A percentile compares a stretch with the other conserved stretches of the same genome.
phyloP scores from a whole-genome alignment of 1,139 yeast genomes.

The Blastobotrys petasosporus region DNA sequence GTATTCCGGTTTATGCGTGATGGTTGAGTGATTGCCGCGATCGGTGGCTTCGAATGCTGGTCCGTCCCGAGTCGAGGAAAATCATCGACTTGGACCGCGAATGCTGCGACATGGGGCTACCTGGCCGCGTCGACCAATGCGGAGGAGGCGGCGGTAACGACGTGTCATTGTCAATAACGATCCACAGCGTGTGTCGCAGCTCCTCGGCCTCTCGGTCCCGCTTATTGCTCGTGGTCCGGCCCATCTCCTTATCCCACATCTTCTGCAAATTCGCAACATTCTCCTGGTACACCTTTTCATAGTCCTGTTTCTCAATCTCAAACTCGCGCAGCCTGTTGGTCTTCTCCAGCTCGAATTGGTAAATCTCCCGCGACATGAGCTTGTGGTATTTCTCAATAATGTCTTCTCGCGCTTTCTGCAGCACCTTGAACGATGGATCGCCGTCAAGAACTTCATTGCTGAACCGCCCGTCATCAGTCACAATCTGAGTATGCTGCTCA shows the following conservation, averaged over 20 bases:
- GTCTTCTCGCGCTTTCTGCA: slow-evolving; percentile 3
- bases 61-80: neutral
- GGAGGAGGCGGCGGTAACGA: neutral
- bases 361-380: slow-evolving; percentile 6
- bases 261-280: slow-evolving; percentile 2
- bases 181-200: slow-evolving; percentile 7
- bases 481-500: slow-evolving; percentile 3
- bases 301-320: slow-evolving; percentile 9
- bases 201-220: slow-evolving; percentile 7
- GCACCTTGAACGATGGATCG: slow-evolving; percentile 1
- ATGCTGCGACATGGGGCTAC: no score
- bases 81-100: no score
- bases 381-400: slow-evolving; percentile 3
- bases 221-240: slow-evolving; percentile 7
- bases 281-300: slow-evolving; percentile 7
- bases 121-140: neutral
- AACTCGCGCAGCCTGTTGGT: slow-evolving; percentile 6
- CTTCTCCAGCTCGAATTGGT: slow-evolving; percentile 2
- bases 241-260: slow-evolving; percentile 10
- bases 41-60: neutral
- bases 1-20: no score
- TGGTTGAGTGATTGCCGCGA: neutral
- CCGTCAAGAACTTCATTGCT: no score
- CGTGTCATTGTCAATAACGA: slow-evolving; percentile 5
- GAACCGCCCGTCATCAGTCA: neutral